A percentile compares a stretch with the other conserved stretches of the same genome.
These are phyloP conservation scores for Cyclotella choctawhatcheeana DNA, from an alignment of 108 stramenopile species.

Conservation along the genomic window DNA sequence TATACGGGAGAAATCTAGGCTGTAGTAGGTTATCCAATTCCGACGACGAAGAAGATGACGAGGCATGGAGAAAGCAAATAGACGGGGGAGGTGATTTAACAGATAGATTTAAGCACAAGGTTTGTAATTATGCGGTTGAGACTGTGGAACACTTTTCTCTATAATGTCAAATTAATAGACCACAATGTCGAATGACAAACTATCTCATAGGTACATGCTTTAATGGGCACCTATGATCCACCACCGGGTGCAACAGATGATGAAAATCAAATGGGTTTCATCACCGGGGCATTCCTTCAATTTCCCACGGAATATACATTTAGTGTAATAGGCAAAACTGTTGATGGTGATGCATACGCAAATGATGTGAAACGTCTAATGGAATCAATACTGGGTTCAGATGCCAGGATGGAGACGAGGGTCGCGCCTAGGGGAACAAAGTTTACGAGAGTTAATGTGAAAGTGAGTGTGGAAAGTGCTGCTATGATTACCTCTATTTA, in stretches of 20 bases:
- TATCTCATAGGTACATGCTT: constrained; percentile 59
- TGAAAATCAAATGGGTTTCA: constrained; percentile 73
- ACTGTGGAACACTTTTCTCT: neutral
- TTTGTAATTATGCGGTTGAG: neutral
- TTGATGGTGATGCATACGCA: constrained; percentile 56
- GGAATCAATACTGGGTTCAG: constrained; percentile 49
- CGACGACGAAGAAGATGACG: neutral
- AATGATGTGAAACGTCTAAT: constrained; percentile 58
- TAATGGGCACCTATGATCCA: constrained; percentile 81
- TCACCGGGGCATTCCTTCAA: constrained; percentile 65
- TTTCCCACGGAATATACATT: constrained; percentile 74
- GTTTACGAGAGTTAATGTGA: constrained; percentile 63
- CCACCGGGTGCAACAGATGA: constrained; percentile 52
- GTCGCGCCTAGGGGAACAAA: constrained; percentile 70
- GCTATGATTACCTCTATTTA: constrained; percentile 72
- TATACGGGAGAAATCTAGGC: neutral
- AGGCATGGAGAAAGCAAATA: constrained; percentile 16
- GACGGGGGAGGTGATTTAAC: constrained; percentile 60
- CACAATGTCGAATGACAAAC: neutral
- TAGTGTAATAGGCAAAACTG: constrained; percentile 67
- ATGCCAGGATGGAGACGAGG: constrained; percentile 41
- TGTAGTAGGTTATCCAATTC: neutral
- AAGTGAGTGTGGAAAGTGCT: constrained; percentile 67
- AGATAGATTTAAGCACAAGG: constrained; percentile 83
- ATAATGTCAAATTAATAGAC: neutral